These are phyloP conservation scores for Colletotrichum sp. DNA, from an alignment of 2,329 filamentous ascomycete genomes.

Conservation along the genomic window DNA sequence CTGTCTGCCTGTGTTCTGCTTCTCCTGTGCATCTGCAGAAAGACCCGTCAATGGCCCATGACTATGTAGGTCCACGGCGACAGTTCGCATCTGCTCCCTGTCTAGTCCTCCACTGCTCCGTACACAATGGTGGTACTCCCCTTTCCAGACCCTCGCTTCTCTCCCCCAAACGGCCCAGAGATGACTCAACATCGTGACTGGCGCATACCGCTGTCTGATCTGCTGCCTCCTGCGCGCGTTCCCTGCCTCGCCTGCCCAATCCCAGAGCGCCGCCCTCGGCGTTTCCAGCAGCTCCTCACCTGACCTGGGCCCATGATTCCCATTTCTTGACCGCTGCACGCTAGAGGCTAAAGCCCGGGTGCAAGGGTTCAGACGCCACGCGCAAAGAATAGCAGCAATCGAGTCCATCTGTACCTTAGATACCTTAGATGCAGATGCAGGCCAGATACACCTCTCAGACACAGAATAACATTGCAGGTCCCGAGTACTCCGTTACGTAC, in stretches of 20 bases:
- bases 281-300: constrained; percentile 26
- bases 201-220: constrained; percentile 22
- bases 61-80: neutral
- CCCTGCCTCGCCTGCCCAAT: constrained; percentile 25
- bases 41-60: neutral
- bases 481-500: neutral
- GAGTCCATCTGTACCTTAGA: neutral
- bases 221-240: constrained; percentile 24
- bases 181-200: constrained; percentile 27
- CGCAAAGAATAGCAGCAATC: constrained; percentile 23
- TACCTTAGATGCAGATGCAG: constrained; percentile 2
- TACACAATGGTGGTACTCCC: neutral
- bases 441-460: neutral
- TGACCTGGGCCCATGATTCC: constrained; percentile 30
- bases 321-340: constrained; percentile 29
- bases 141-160: neutral
- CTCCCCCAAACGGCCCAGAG: neutral
- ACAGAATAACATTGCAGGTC: neutral
- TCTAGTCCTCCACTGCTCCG: neutral
- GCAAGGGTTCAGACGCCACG: constrained; percentile 18
- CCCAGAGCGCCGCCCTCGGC: constrained; percentile 24
- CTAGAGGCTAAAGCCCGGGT: neutral
- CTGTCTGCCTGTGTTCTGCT: neutral
- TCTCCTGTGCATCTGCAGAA: constrained; percentile 4
- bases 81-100: constrained; percentile 9